Percentiles rank a stretch among this genome's conserved stretches.
Evolutionary conservation across 176 grass and related monocot species (phyloP).

Genomic region (Olyra latifolia): DNA sequence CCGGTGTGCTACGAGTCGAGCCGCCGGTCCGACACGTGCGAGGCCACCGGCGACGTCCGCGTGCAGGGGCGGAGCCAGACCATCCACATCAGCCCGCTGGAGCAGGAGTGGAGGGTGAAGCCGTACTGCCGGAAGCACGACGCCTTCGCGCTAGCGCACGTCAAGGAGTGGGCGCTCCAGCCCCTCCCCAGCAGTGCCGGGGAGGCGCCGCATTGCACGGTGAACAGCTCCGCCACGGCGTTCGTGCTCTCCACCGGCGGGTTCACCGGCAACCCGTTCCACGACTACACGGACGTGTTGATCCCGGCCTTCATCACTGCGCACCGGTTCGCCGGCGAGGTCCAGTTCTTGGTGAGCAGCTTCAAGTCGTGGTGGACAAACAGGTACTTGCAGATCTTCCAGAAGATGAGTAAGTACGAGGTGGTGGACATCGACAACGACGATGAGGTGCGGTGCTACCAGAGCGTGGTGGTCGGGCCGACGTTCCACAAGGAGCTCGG

Average conservation of each 20-base stretch:
- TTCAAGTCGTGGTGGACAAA: constrained; percentile 68
- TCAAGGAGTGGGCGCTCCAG: constrained; percentile 59
- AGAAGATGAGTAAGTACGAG: constrained; percentile 61
- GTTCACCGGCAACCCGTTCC: constrained; percentile 85
- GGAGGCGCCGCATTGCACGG: constrained; percentile 42
- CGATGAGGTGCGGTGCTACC: constrained; percentile 66
- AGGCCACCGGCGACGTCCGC: constrained; percentile 56
- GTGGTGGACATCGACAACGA: constrained; percentile 62
- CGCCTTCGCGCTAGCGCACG: constrained; percentile 39
- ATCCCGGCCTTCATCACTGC: constrained; percentile 79
- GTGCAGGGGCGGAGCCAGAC: constrained; percentile 40
- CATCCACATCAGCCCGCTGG: constrained; percentile 34
- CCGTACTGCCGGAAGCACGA: constrained; percentile 66
- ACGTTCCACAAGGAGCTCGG: constrained; percentile 72
- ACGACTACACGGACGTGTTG: constrained; percentile 88
- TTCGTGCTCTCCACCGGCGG: constrained; percentile 65
- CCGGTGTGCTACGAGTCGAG: constrained; percentile 58
- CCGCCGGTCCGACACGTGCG: constrained; percentile 65
- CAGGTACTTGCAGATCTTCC: constrained; percentile 58
- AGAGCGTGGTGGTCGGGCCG: constrained; percentile 50
- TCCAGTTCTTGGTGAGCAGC: constrained; percentile 68
- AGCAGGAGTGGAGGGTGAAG: constrained; percentile 49
- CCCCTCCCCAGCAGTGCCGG: not conserved
- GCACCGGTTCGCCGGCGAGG: constrained; percentile 59
- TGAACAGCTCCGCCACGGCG: constrained; percentile 49